These are phyloP conservation scores for Nakaseomyces uthaithaninus DNA, from an alignment of 1,139 yeast genomes.

Conservation along the genomic window DNA sequence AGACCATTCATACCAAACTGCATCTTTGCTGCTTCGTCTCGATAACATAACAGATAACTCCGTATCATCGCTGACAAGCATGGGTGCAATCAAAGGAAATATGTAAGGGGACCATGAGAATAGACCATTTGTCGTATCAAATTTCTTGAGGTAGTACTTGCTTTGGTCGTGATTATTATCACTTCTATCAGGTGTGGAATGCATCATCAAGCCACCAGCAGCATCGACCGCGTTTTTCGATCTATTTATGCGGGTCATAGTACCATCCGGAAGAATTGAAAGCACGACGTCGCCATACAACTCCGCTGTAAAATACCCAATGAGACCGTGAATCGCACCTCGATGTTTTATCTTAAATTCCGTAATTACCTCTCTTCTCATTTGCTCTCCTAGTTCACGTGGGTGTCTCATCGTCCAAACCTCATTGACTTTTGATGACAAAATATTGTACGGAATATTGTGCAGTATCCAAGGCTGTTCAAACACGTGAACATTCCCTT, in stretches of 20 bases:
- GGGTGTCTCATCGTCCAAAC: slow-evolving; percentile 48
- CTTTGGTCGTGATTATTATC: slow-evolving; percentile 5
- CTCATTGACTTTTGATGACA: slow-evolving; percentile 37
- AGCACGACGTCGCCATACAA: slow-evolving; percentile 52
- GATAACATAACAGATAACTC: slow-evolving; percentile 43
- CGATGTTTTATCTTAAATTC: slow-evolving; percentile 38
- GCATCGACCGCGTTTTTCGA: background rate
- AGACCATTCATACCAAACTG: slow-evolving; percentile 73
- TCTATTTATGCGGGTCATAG: slow-evolving; percentile 11
- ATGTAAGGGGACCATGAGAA: slow-evolving; percentile 67
- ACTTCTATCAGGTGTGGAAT: slow-evolving; percentile 4
- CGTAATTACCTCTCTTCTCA: slow-evolving; percentile 9
- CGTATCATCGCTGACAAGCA: slow-evolving; percentile 44
- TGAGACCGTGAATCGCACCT: slow-evolving; percentile 59
- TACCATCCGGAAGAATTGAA: slow-evolving; percentile 44
- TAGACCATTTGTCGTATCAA: slow-evolving; percentile 45
- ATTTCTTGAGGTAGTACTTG: slow-evolving; percentile 20
- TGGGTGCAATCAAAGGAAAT: slow-evolving; percentile 55
- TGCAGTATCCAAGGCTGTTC: slow-evolving; percentile 56
- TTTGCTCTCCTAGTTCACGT: background rate
- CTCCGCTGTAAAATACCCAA: slow-evolving; percentile 65
- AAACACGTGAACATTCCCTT: slow-evolving; percentile 5
- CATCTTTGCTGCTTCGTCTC: slow-evolving; percentile 32
- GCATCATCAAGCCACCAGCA: slow-evolving; percentile 2
- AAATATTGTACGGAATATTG: slow-evolving; percentile 43